Conservation (phyloP, 1,139 yeast species). For the Blastobotrys proliferans region DNA sequence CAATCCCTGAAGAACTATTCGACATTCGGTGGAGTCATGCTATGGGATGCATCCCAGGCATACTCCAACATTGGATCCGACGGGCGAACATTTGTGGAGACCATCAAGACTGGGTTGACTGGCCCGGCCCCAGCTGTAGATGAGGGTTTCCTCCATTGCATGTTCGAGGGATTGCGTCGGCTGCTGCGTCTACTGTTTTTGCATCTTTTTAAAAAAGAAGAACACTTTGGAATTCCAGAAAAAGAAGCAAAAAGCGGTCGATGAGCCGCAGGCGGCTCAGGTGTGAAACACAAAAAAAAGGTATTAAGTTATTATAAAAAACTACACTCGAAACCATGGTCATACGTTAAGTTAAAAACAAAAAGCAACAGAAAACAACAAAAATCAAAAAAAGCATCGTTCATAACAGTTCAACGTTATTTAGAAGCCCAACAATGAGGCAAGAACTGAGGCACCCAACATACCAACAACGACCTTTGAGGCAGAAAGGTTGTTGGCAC, state of each 20-base stretch:
- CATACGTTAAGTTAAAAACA: not conserved
- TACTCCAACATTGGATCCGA: no score
- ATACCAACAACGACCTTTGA: slow-evolving; percentile 1
- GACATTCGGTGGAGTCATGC: slow-evolving; percentile 76
- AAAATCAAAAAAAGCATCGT: not conserved
- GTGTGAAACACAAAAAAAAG: not conserved
- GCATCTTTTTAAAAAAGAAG: no score
- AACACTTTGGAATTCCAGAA: no score
- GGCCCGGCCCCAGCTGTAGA: no score
- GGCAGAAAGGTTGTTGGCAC: not conserved
- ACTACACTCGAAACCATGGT: not conserved
- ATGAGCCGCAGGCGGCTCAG: no score
- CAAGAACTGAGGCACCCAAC: slow-evolving; percentile 8
- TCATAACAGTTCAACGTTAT: not conserved
- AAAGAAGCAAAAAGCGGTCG: no score
- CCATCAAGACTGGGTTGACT: no score
- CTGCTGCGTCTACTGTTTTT: no score
- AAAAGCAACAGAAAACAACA: not conserved
- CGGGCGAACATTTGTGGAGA: no score
- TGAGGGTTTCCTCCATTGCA: no score
- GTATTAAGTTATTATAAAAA: not conserved
- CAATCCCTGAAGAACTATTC: slow-evolving; percentile 28
- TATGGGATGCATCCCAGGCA: slow-evolving; percentile 94
- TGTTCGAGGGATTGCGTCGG: no score
- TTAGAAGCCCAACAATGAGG: not conserved